phyloP scores from a whole-genome alignment of 2,329 filamentous ascomycete genomes.

The Anthostomella pinea region DNA sequence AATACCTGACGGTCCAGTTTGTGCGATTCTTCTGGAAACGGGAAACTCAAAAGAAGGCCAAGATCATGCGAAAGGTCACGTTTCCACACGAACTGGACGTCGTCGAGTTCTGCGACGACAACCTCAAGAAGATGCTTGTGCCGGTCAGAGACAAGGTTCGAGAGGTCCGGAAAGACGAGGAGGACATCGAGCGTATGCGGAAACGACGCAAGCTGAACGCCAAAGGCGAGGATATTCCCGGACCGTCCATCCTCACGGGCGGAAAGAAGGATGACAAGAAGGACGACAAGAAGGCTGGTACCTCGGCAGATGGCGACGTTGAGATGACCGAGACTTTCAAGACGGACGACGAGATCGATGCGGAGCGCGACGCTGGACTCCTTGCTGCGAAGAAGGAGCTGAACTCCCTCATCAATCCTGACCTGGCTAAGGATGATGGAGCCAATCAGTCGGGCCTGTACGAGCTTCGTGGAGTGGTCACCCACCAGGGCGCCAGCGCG shows the following conservation, averaged over 20 bases:
- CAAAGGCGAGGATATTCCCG: conserved; percentile 44
- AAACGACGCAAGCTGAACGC: conserved; percentile 80
- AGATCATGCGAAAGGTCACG: conserved; percentile 98
- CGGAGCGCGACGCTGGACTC: conserved; percentile 74
- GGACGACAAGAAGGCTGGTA: conserved; percentile 33
- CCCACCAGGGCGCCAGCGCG: conserved; percentile 93
- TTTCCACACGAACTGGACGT: conserved; percentile 92
- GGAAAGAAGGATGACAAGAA: conserved; percentile 42
- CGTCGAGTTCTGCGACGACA: conserved; percentile 92
- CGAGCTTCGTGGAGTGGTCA: conserved; percentile 89
- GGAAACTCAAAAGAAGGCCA: conserved; percentile 95
- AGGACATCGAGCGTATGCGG: conserved; percentile 85
- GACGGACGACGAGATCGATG: conserved; percentile 89
- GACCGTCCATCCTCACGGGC: conserved; percentile 49
- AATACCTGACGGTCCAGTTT: conserved; percentile 95
- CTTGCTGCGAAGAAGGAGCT: conserved; percentile 85
- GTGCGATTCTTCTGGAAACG: conserved; percentile 98
- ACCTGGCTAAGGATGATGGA: conserved; percentile 72
- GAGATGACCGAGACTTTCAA: conserved; percentile 78
- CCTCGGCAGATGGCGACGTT: conserved; percentile 61
- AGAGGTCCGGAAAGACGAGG: conserved; percentile 90
- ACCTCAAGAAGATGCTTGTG: conserved; percentile 75
- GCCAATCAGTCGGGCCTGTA: conserved; percentile 94
- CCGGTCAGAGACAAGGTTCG: conserved; percentile 96
- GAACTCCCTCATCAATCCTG: conserved; percentile 70